Conservation (phyloP, 345 rosid genomes). For the Salix koriyanagi region DNA sequence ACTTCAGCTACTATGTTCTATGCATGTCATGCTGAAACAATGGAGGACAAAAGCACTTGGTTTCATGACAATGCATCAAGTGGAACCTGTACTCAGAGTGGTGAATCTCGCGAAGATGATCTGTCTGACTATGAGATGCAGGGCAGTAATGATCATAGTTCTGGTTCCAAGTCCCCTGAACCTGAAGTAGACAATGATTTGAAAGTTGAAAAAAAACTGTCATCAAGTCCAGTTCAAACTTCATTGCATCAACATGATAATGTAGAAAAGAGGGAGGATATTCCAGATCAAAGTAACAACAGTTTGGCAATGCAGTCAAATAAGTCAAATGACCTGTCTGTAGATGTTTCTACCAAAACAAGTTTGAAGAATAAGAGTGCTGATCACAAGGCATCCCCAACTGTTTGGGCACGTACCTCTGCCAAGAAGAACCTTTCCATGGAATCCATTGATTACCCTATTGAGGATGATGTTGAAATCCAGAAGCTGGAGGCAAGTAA, state of each 20-base stretch:
- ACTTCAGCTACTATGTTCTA: too few relatives aligned
- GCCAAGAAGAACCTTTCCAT: conserved; percentile 73
- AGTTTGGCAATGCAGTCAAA: conserved; percentile 9
- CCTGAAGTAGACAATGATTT: conserved; percentile 29
- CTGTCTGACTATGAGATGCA: conserved; percentile 23
- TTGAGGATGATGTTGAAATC: conserved; percentile 56
- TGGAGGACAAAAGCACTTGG: too few relatives aligned
- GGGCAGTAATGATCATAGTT: conserved; percentile 38
- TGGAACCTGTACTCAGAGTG: too few relatives aligned
- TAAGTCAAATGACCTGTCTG: conserved; percentile 28
- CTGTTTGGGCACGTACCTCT: conserved; percentile 59
- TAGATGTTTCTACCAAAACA: conserved; percentile 26
- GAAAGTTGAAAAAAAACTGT: conserved; percentile 29
- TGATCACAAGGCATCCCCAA: conserved; percentile 22
- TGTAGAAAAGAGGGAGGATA: conserved; percentile 23
- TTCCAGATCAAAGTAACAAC: conserved; percentile 18
- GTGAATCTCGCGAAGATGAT: too few relatives aligned
- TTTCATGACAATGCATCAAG: too few relatives aligned
- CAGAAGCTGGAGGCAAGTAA: conserved; percentile 65
- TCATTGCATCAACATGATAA: conserved; percentile 27
- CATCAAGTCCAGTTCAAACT: conserved; percentile 33
- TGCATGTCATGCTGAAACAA: too few relatives aligned
- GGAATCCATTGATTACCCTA: conserved; percentile 62
- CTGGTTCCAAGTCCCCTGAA: conserved; percentile 37
- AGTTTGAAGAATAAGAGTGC: conserved; percentile 25